phyloP scores from a whole-genome alignment of 192 early-diverging fungal species.

The Podila epicladia region DNA sequence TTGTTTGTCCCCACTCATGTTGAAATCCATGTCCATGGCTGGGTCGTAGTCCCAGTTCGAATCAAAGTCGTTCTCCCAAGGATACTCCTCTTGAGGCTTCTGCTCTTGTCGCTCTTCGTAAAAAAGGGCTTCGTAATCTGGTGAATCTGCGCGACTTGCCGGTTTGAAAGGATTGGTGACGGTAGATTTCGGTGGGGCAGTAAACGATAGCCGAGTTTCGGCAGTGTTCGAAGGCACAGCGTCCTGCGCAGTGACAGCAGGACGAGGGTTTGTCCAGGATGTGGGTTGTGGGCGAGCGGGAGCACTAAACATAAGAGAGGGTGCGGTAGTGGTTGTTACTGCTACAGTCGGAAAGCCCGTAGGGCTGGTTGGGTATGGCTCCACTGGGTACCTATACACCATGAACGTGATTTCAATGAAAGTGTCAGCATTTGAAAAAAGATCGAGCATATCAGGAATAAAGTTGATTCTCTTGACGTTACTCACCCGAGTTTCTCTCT shows the following conservation, averaged over 20 bases:
- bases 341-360: background rate
- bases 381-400: too few relatives aligned
- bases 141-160: background rate
- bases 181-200: background rate
- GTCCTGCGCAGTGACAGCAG: conserved; percentile 30
- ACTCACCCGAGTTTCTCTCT: conserved; percentile 37
- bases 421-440: background rate
- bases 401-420: too few relatives aligned
- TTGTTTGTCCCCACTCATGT: background rate
- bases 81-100: conserved; percentile 2
- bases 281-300: background rate
- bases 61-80: conserved; percentile 6
- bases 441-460: too few relatives aligned
- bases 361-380: background rate
- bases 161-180: conserved; percentile 8
- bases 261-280: conserved; percentile 22
- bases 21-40: conserved; percentile 18
- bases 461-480: background rate
- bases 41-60: conserved; percentile 21
- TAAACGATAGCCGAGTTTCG: background rate
- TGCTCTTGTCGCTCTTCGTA: conserved; percentile 2
- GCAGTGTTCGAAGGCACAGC: conserved; percentile 17
- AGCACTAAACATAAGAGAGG: background rate
- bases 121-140: background rate
- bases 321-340: conserved; percentile 1